These are phyloP conservation scores for Chamaecrista fasciculata DNA, from an alignment of 306 rosid species.

Conservation along the genomic window DNA sequence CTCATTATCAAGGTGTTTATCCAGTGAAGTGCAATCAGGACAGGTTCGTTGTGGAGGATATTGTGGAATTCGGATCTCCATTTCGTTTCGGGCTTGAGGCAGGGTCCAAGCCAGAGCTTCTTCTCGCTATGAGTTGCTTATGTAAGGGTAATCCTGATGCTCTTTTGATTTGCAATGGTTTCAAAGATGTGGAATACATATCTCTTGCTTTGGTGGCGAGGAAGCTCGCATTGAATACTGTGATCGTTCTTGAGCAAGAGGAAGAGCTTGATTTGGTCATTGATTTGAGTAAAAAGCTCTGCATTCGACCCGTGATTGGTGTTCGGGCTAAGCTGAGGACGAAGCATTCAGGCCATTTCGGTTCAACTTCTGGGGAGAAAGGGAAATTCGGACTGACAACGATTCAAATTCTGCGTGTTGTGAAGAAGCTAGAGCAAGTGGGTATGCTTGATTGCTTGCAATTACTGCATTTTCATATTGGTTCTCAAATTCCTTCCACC, in stretches of 20 bases:
- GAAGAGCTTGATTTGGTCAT: constrained; percentile 83
- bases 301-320: constrained; percentile 75
- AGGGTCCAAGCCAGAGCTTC: constrained; percentile 91
- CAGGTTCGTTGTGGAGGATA: constrained; percentile 86
- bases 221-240: constrained; percentile 69
- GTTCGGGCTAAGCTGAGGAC: constrained; percentile 84
- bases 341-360: constrained; percentile 88
- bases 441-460: constrained; percentile 88
- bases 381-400: constrained; percentile 90
- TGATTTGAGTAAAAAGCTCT: constrained; percentile 63
- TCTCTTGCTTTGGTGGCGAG: constrained; percentile 74
- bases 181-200: constrained; percentile 78
- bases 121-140: constrained; percentile 86
- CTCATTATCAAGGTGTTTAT: constrained; percentile 89
- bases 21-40: constrained; percentile 99
- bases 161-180: constrained; percentile 75
- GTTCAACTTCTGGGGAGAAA: constrained; percentile 94
- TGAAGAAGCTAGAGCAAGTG: constrained; percentile 59
- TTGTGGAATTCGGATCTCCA: constrained; percentile 65
- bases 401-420: constrained; percentile 68
- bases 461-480: constrained; percentile 89
- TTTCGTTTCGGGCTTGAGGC: constrained; percentile 92
- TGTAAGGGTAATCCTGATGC: constrained; percentile 80
- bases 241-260: constrained; percentile 86
- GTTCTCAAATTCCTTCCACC: constrained; percentile 87